Conservation (phyloP, 1,139 yeast genomes). For the Kodamaea alishanica region DNA sequence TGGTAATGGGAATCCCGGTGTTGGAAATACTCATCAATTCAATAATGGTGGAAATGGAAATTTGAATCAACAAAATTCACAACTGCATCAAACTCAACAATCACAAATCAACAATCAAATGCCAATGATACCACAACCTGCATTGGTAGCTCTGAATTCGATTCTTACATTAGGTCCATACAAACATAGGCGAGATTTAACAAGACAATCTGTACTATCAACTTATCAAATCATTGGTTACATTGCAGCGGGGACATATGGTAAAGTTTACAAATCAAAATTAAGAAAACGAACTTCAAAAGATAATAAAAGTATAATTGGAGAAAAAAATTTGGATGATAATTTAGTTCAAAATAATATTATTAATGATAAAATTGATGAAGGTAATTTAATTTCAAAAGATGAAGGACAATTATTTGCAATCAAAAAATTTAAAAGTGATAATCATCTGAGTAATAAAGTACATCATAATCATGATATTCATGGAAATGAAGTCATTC, state of each 20-base stretch:
- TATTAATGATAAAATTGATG: neutral
- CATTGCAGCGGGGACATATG: conserved; percentile 98
- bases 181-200: conserved; percentile 65
- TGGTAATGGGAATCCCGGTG: neutral
- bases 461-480: conserved; percentile 36
- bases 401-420: conserved; percentile 49
- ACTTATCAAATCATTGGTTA: conserved; percentile 89
- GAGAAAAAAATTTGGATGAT: neutral
- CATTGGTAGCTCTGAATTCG: conserved; percentile 63
- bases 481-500: conserved; percentile 71
- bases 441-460: conserved; percentile 56
- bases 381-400: conserved; percentile 1
- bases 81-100: conserved; percentile 4
- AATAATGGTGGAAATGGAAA: neutral
- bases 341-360: too few species aligned
- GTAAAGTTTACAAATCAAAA: conserved; percentile 90
- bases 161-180: conserved; percentile 73
- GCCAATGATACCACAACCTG: conserved; percentile 33
- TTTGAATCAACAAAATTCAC: neutral
- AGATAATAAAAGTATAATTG: conserved; percentile 5
- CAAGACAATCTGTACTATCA: conserved; percentile 68
- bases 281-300: conserved; percentile 26
- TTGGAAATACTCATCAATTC: neutral
- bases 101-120: conserved; percentile 10
- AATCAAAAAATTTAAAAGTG: conserved; percentile 94